Evolutionary conservation across 164 flowering plant genomes (phyloP).

Genomic region (Annona cherimola): DNA sequence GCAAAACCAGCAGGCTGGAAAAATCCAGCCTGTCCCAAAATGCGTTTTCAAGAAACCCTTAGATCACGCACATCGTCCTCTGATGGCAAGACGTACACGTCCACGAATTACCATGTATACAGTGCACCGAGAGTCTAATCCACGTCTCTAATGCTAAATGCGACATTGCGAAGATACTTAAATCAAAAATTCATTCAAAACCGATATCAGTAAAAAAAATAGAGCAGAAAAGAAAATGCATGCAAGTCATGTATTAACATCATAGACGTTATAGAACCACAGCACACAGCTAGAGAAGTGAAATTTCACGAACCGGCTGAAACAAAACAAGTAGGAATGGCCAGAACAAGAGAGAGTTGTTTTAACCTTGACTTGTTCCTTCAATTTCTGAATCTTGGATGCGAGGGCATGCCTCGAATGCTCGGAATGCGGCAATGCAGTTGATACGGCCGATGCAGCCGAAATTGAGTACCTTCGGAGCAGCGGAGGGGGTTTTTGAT

Average conservation of each 20-base stretch:
- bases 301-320: not conserved
- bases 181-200: too few species aligned
- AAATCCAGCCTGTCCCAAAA: not conserved
- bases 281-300: not conserved
- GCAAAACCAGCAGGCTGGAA: not conserved
- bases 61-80: not conserved
- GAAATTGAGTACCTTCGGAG: slow-evolving; percentile 75
- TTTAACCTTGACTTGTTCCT: slow-evolving; percentile 68
- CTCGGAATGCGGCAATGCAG: slow-evolving; percentile 27
- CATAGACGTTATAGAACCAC: too few species aligned
- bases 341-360: not conserved
- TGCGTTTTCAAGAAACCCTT: not conserved
- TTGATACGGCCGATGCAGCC: slow-evolving; percentile 12
- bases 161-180: not conserved
- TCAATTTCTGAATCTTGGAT: slow-evolving; percentile 52
- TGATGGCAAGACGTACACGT: not conserved
- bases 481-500: slow-evolving; percentile 37
- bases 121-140: not conserved
- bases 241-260: too few species aligned
- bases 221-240: not conserved
- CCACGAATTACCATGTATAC: not conserved
- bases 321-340: not conserved
- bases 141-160: not conserved
- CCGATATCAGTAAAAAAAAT: too few species aligned
- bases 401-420: slow-evolving; percentile 31